Evolutionary conservation across 768 basidiomycete genomes (phyloP).

Genomic region (Dacryopinax spathularia): DNA sequence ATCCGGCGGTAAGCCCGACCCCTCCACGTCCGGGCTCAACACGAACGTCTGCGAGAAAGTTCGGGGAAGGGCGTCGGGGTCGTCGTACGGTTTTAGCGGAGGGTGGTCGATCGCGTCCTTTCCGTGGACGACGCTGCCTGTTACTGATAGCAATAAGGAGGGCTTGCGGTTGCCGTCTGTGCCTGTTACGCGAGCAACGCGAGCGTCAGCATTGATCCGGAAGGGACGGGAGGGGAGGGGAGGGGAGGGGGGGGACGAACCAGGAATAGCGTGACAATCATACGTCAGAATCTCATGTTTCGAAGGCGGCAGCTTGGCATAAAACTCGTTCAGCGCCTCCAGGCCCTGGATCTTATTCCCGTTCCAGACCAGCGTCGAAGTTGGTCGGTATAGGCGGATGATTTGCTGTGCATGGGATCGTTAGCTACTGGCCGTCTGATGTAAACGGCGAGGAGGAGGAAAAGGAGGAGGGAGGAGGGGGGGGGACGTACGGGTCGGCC

Average conservation of each 20-base stretch:
- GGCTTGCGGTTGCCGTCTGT: slow-evolving; percentile 41
- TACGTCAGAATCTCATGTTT: slow-evolving; percentile 78
- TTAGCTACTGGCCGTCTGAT: no score
- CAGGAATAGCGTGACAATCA: slow-evolving; percentile 81
- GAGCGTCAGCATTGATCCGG: no score
- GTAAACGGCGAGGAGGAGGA: no score
- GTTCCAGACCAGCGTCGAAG: slow-evolving; percentile 72
- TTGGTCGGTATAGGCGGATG: slow-evolving; percentile 65
- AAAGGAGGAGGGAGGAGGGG: neutral
- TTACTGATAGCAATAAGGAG: slow-evolving; percentile 53
- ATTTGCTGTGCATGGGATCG: slow-evolving; percentile 35
- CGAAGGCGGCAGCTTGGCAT: slow-evolving; percentile 25
- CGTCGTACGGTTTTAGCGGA: slow-evolving; percentile 12
- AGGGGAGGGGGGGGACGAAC: slow-evolving; percentile 27
- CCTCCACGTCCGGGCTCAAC: slow-evolving; percentile 51
- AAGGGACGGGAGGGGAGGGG: no score
- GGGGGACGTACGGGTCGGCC: neutral
- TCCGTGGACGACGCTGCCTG: slow-evolving; percentile 45
- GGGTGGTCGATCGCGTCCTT: slow-evolving; percentile 18
- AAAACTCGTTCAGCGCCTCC: slow-evolving; percentile 40
- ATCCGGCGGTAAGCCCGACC: slow-evolving; percentile 23
- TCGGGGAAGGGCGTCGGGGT: slow-evolving; percentile 58
- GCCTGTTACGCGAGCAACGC: neutral
- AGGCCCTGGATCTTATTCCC: slow-evolving; percentile 63
- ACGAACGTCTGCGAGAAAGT: slow-evolving; percentile 83